A percentile compares a stretch with the other conserved stretches of the same genome.
Conservation (phyloP, 108 stramenopile genomes). For the Nitzschia sp. region DNA sequence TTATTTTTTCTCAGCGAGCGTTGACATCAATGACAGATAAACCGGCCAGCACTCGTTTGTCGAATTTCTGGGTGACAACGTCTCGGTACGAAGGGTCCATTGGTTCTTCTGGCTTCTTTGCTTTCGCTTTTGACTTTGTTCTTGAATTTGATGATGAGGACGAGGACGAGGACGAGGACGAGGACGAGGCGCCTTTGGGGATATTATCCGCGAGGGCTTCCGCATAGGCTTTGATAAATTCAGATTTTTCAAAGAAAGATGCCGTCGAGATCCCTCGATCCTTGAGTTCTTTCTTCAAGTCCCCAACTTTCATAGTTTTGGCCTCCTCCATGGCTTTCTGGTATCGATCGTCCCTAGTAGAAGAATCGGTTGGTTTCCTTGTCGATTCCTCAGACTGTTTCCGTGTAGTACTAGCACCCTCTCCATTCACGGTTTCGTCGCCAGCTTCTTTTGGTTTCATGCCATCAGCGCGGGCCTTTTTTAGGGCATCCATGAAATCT, state of each 20-base stretch:
- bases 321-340: constrained; percentile 60
- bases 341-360: constrained; percentile 46
- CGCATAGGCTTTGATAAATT: constrained; percentile 78
- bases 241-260: constrained; percentile 78
- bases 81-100: constrained; percentile 69
- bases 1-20: neutral
- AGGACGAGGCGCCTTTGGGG: constrained; percentile 9
- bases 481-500: constrained; percentile 61
- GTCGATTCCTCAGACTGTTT: too few relatives aligned
- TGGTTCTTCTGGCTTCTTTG: constrained; percentile 41
- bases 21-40: constrained; percentile 47
- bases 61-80: constrained; percentile 60
- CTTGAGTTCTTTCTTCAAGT: constrained; percentile 70
- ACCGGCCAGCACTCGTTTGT: constrained; percentile 21
- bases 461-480: constrained; percentile 41
- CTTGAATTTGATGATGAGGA: too few relatives aligned
- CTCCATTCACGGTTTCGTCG: too few relatives aligned
- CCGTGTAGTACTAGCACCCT: too few relatives aligned
- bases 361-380: too few relatives aligned
- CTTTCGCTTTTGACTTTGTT: too few relatives aligned
- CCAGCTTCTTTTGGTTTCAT: too few relatives aligned
- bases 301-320: constrained; percentile 54
- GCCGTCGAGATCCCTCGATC: constrained; percentile 67
- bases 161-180: neutral
- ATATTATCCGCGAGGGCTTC: constrained; percentile 68